phyloP scores from a whole-genome alignment of 2,329 filamentous ascomycete genomes.

The Aspergillus quadrilineatus region DNA sequence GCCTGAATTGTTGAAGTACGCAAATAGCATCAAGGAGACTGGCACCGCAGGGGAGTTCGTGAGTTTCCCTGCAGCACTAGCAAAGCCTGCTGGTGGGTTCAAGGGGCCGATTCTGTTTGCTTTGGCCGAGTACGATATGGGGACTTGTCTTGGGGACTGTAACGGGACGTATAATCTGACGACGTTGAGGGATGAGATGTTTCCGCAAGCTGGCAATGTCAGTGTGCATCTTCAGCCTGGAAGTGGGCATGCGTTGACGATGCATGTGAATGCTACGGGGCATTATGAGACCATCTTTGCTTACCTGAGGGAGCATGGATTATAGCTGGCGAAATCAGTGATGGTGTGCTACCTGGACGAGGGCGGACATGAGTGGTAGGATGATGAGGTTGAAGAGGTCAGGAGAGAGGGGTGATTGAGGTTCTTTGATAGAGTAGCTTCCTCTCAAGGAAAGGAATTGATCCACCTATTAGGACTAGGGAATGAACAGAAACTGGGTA shows the following conservation, averaged over 20 bases:
- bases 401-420: too few relatives aligned
- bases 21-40: background rate
- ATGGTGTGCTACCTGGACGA: too few relatives aligned
- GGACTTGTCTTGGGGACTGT: background rate
- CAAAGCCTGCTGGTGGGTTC: background rate
- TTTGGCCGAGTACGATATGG: slow-evolving; percentile 3
- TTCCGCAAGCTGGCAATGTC: background rate
- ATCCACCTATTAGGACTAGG: too few relatives aligned
- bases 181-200: background rate
- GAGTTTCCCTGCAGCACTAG: background rate
- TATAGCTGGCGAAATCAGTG: background rate
- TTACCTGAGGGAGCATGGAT: background rate
- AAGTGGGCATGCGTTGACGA: background rate
- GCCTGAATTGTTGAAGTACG: background rate
- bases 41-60: slow-evolving; percentile 2
- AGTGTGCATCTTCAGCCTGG: background rate
- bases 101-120: slow-evolving; percentile 1
- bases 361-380: too few relatives aligned
- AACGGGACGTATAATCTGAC: background rate
- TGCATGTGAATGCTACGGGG: slow-evolving; percentile 5
- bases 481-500: too few relatives aligned
- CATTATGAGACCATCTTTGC: background rate
- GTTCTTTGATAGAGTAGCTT: too few relatives aligned
- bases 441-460: too few relatives aligned
- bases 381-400: too few relatives aligned